Evolutionary conservation across 2,329 filamentous ascomycete species (phyloP).

Genomic region (Diaporthe destruens): DNA sequence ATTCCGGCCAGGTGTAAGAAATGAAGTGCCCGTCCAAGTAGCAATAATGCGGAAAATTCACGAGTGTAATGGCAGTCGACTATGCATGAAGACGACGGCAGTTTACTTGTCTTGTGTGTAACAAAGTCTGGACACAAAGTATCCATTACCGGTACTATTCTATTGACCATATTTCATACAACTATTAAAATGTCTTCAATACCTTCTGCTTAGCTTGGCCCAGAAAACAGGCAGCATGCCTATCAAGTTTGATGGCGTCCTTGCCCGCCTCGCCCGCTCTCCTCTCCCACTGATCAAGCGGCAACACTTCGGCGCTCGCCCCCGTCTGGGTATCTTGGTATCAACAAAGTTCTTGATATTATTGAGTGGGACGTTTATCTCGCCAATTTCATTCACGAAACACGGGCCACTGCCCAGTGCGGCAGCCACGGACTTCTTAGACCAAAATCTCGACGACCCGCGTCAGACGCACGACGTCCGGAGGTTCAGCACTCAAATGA

Average conservation of each 20-base stretch:
- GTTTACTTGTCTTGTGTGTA: not conserved
- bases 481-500: not conserved
- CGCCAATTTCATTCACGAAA: not conserved
- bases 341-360: not conserved
- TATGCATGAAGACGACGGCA: not conserved
- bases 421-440: not conserved
- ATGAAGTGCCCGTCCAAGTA: constrained; percentile 4
- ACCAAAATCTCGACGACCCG: not conserved
- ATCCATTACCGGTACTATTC: no score
- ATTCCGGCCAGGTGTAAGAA: constrained; percentile 41
- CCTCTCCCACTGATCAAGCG: not conserved
- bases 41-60: no score
- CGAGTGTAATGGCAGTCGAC: no score
- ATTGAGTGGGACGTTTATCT: not conserved
- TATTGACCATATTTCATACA: not conserved
- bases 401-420: not conserved
- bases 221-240: not conserved
- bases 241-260: not conserved
- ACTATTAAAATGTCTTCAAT: not conserved
- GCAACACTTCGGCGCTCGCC: not conserved
- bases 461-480: not conserved
- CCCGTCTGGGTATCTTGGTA: constrained; percentile 6
- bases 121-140: no score
- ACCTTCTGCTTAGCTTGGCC: not conserved
- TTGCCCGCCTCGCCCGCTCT: not conserved